Base-by-base conservation (phyloP, 495 filamentous ascomycete species). In the Tuber umbilicatum region DNA sequence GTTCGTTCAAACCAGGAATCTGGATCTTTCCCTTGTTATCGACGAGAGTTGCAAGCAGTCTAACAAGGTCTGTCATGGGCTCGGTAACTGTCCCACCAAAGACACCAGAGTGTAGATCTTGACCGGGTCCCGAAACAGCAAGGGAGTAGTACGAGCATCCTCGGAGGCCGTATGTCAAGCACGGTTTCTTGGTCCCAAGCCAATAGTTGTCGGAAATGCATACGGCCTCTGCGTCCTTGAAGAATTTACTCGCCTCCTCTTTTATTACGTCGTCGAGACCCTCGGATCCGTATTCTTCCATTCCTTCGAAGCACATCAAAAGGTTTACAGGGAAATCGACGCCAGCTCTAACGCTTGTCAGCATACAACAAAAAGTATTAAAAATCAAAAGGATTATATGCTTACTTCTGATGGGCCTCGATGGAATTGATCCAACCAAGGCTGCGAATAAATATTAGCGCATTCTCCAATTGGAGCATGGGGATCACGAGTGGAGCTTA, bases 121-220 rank as follows among this genome's bases (percentile, higher is more conserved):
- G 92, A 31, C 91, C 94, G 21, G 96, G 95, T 14, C 95, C 95
- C 4, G 89, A 91, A 71, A 99, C 85, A 82, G 91, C 90, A 75
- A 99, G 83, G 74, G 89, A 91, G 86, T 98, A 99, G 87, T 98
- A 98, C 84, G 93, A 97, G 89, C 92, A 94, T 19, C 95, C 95
- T 67, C 95, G 92, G n/a, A 99, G 89, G 64, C 96, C 96, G 83
- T 99, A 99, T 17, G 96, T 98, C 73, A 99, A 85, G 80, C 96
- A 99, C 3, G 96, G 96, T 85, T 97, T 97, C 88, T 98, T 92
- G 10, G 95, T 97, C 45, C 95, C 95, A 23, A 99, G 90, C 96
- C 96, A 99, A 89, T 99, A 99, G 87, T 99, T 99, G 84, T 99
- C 96, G 70, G 92, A 96, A 81, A 99, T 99, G 86, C 96, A 98